Conservation (phyloP, 139 green algal genomes). For the Haematococcus sp. region DNA sequence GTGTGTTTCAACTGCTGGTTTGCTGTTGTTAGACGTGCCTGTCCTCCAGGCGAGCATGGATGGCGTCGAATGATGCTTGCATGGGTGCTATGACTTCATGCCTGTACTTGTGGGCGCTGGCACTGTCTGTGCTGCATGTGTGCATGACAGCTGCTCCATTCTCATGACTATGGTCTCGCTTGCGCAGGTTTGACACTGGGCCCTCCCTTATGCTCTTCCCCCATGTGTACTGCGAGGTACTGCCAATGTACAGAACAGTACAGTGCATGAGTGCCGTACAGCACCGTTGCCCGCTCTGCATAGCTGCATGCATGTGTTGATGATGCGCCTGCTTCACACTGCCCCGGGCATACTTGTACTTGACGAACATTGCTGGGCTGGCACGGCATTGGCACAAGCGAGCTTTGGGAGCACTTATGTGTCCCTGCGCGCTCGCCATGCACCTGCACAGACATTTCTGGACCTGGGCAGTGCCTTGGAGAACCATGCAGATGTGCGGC, state of each 20-base stretch:
- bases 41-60: too few species aligned
- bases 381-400: too few species aligned
- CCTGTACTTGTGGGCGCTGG: too few species aligned
- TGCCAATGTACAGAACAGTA: neutral
- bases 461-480: conserved; percentile 57
- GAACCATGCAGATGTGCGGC: conserved; percentile 33
- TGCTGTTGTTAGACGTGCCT: neutral
- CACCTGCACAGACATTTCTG: conserved; percentile 58
- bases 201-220: conserved; percentile 77
- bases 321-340: too few species aligned
- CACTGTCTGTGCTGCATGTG: too few species aligned
- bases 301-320: neutral
- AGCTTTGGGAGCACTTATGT: too few species aligned
- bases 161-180: too few species aligned
- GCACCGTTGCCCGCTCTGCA: neutral
- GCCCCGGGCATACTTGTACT: neutral
- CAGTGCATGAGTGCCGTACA: neutral
- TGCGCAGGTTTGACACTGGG: conserved; percentile 78
- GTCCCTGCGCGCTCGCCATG: neutral
- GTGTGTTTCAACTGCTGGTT: neutral
- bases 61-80: too few species aligned
- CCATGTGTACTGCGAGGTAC: conserved; percentile 58
- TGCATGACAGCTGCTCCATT: too few species aligned
- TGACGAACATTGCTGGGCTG: neutral
- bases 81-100: too few species aligned